Evolutionary conservation across 148 eudicot genomes (phyloP), one percentile per base, ranked within the genome.

Genomic region (Rhododendron ovatum): DNA sequence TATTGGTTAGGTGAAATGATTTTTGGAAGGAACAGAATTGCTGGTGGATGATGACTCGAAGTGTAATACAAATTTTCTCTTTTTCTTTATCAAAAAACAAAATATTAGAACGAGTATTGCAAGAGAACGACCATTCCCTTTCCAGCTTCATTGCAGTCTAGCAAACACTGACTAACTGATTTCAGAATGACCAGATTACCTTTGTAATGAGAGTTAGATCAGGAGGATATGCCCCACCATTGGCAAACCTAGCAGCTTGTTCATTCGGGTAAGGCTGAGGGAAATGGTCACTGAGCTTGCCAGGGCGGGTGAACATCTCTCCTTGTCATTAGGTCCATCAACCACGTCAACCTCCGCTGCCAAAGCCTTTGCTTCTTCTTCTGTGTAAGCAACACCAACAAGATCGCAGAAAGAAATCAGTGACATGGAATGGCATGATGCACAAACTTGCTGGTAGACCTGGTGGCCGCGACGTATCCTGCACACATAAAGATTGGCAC

Each of bases 321-420:
- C 98, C 98, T 92, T 95, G 77, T 95, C 98, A 89, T 94, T 95
- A 57, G 98, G 98, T 39, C 98, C 97, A 89, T 95, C 97, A 85
- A 83, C 92, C 79, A 95, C 95, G 91, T 95, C 96, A 89, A 95
- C 93, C 90, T 95, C 98, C 51, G 95, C 95, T 35, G 96, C 98
- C 94, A 95, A 92, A 71, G 94, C 95, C 84, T 95, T 95, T 26
- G 94, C 91, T 89, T 95, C 98, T 24, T 95, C 98, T 84, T 95
- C 98, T 9, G 98, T 95, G 89, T 95, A 95, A 83, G 98, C 98
- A 85, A 95, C 98, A 88, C 96, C 97, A 76, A 94, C 96, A 83
- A 94, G 90, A 86, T 95, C 95, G 89, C 95, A 97, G 86, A 90
- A 95, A 35, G 96, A 94, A 87, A 95, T 84, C 79, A 95, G 87